Evolutionary conservation across 495 filamentous ascomycete species (phyloP).

Genomic region (Penicillium macrosclerotiorum): DNA sequence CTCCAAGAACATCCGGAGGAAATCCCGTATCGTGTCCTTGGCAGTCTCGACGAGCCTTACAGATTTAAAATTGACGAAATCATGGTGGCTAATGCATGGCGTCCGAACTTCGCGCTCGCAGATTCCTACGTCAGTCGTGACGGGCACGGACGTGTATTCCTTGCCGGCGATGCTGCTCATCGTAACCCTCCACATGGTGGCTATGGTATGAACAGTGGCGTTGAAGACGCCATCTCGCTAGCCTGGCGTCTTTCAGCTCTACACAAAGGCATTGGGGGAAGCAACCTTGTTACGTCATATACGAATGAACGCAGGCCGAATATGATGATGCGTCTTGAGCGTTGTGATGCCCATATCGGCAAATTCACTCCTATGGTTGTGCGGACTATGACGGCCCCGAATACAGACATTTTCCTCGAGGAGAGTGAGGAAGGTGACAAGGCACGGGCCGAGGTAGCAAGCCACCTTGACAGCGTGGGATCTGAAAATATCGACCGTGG

Average conservation of each 20-base stretch:
- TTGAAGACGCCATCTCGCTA: conserved; percentile 29
- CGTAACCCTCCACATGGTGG: conserved; percentile 46
- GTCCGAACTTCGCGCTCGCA: conserved; percentile 1
- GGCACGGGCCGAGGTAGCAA: neutral
- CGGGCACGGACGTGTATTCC: conserved; percentile 32
- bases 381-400: neutral
- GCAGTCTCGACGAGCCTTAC: conserved; percentile 11
- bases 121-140: neutral
- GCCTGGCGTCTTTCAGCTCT: conserved; percentile 31
- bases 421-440: too few relatives aligned
- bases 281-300: conserved; percentile 19
- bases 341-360: conserved; percentile 45
- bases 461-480: conserved; percentile 8
- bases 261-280: conserved; percentile 21
- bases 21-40: conserved; percentile 22
- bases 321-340: conserved; percentile 9
- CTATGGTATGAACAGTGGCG: conserved; percentile 34
- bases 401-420: too few relatives aligned
- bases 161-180: conserved; percentile 56
- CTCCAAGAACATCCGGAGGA: conserved; percentile 15
- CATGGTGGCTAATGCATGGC: conserved; percentile 22
- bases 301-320: conserved; percentile 21
- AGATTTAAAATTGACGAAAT: conserved; percentile 32
- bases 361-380: conserved; percentile 39
- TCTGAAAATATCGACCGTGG: conserved; percentile 25